Evolutionary conservation across 257 asterid genomes (phyloP), one percentile per base, ranked within the genome.

Genomic region (Verbena officinalis): DNA sequence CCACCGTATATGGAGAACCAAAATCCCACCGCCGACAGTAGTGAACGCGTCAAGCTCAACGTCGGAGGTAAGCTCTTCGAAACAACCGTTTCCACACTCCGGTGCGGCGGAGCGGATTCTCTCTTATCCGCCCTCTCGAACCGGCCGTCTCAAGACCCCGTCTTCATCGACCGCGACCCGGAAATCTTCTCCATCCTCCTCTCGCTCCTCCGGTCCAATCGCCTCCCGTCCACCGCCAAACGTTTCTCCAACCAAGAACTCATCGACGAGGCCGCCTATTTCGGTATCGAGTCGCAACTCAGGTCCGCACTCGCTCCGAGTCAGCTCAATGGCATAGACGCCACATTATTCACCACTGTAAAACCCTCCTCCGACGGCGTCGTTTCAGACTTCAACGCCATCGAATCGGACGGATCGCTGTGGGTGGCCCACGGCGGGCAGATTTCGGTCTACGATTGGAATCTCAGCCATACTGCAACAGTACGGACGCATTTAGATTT

Each of bases 161-260:
- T 93, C 17, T 93, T 93, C 83, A 87, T 93, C 55, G 99, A 93
- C 83, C 96, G 99, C 3, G 97, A 93, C 81, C 99, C 97, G 5
- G 97, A 88, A 16, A 78, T 90, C 16, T 93, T 93, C 83, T 80
- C 99, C 64, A 65, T 71, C 56, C 83, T 93, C 66, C 95, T 93
- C 67, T 84, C 95, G 49, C 96, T 93, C 53, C 97, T 93, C 77
- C 94, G 97, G 4, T 81, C 96, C 65, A 83, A 77, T 59, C 90
- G 95, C 80, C 90, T 93, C 13, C 97, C 99, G 11, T 90, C 95
- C n/a, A 74, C 91, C 45, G 85, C 95, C 68, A 80, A 74, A n/a
- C 81, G 87, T 69, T 90, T 89, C 84, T 79, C 95, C 61, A 85
- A 79, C 45, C 84, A 81, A 36, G 97, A 93, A 33, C 95, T 93